Percentiles rank a stretch among this genome's conserved stretches.
phyloP scores from a whole-genome alignment of 2,329 filamentous ascomycete genomes.

The Claviceps spartinae region DNA sequence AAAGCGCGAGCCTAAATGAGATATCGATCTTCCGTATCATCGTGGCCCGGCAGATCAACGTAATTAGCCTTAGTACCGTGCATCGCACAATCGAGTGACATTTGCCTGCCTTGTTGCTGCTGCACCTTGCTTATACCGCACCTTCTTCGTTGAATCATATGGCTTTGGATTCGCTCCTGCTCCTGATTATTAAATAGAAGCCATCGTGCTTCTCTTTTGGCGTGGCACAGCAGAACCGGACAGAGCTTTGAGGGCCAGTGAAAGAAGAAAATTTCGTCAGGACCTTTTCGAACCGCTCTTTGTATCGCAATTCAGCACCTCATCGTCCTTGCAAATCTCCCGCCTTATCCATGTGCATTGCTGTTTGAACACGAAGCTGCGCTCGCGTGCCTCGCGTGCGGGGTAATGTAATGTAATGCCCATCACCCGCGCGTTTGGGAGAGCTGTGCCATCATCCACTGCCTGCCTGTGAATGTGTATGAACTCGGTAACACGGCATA shows the following conservation, averaged over 20 bases:
- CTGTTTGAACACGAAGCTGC: not conserved
- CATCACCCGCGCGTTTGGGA: not conserved
- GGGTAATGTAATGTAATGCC: not conserved
- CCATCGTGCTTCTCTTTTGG: not conserved
- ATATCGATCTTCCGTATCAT: not conserved
- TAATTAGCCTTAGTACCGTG: not conserved
- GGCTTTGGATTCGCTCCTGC: not conserved
- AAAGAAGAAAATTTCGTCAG: not conserved
- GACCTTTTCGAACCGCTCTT: not conserved
- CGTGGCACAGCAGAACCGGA: not conserved
- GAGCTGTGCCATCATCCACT: not conserved
- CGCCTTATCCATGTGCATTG: not conserved
- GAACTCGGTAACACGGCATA: not conserved
- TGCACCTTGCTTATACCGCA: not conserved
- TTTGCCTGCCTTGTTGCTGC: not conserved
- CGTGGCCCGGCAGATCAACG: not conserved
- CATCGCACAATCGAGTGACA: not conserved
- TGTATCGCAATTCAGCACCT: not conserved
- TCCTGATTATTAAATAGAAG: not conserved
- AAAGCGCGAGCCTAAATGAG: not conserved
- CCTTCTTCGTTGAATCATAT: not conserved
- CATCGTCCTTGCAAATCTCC: not conserved
- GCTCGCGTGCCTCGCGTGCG: not conserved
- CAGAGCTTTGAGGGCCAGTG: not conserved
- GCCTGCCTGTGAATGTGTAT: not conserved